These are phyloP conservation scores for Spergularia azorica DNA, from an alignment of 179 eudicot genomes.

Conservation along the genomic window DNA sequence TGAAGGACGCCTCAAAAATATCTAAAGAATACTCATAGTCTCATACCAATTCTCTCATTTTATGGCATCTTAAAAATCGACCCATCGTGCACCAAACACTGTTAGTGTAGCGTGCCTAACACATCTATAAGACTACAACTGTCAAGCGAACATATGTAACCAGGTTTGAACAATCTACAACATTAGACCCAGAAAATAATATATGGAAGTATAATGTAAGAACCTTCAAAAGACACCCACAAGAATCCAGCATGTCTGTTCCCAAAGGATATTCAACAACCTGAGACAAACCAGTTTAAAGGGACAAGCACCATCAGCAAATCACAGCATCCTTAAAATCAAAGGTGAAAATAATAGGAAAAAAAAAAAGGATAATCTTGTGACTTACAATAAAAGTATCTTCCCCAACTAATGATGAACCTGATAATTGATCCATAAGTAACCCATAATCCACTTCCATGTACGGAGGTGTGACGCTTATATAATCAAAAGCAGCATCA, in stretches of 20 bases:
- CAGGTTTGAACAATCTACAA: slow-evolving; percentile 7
- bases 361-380: background rate
- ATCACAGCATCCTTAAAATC: background rate
- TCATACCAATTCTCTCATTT: background rate
- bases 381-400: slow-evolving; percentile 70
- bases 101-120: background rate
- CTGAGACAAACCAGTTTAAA: slow-evolving; percentile 34
- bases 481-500: slow-evolving; percentile 66
- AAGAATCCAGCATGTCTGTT: slow-evolving; percentile 76
- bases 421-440: slow-evolving; percentile 75
- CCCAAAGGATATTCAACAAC: slow-evolving; percentile 84
- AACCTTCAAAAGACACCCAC: slow-evolving; percentile 77
- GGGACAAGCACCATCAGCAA: slow-evolving; percentile 12
- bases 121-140: background rate
- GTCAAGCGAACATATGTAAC: background rate
- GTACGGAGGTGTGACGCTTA: slow-evolving; percentile 95
- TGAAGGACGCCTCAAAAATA: background rate
- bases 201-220: background rate
- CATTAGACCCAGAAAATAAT: background rate
- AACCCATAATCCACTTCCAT: slow-evolving; percentile 72
- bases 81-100: background rate
- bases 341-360: background rate
- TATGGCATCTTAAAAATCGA: background rate
- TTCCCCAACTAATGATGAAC: slow-evolving; percentile 69
- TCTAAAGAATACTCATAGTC: background rate